These are phyloP conservation scores for Gossypium longicalyx DNA, from an alignment of 345 rosid genomes.

Conservation along the genomic window DNA sequence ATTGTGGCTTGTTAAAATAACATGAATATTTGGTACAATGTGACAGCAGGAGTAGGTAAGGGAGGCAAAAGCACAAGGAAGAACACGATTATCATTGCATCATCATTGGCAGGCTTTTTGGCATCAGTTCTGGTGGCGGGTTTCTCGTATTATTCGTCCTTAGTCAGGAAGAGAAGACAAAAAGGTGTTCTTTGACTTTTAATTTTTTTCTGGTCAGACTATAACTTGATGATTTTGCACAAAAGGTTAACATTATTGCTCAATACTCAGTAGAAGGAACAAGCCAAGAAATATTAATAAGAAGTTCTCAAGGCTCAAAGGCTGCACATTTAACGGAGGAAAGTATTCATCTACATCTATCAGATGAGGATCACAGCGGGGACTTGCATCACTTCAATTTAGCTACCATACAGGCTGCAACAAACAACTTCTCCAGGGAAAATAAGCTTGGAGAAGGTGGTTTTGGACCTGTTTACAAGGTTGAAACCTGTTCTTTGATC, in stretches of 20 bases:
- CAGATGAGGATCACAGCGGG: conserved; percentile 16
- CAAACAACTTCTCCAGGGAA: conserved; percentile 31
- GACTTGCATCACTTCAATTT: conserved; percentile 24
- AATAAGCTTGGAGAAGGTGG: conserved; percentile 49
- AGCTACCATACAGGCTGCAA: conserved; percentile 19
- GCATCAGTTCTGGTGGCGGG: conserved; percentile 23
- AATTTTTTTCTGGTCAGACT: neutral
- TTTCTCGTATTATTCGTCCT: conserved; percentile 23
- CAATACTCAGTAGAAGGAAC: conserved; percentile 18
- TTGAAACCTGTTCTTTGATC: neutral
- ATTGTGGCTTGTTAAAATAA: neutral
- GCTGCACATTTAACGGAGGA: neutral
- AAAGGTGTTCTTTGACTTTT: conserved; percentile 17
- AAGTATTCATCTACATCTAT: neutral
- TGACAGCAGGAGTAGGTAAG: conserved; percentile 1
- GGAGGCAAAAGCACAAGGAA: conserved; percentile 20
- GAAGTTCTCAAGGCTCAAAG: conserved; percentile 10
- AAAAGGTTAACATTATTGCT: neutral
- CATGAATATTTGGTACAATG: neutral
- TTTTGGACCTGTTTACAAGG: conserved; percentile 45
- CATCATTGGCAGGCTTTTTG: neutral
- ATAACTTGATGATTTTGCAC: neutral
- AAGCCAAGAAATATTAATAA: conserved; percentile 26
- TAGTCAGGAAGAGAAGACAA: conserved; percentile 24
- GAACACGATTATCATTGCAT: conserved; percentile 19